These are phyloP conservation scores for Protea cynaroides DNA, from an alignment of 164 flowering plant species.

Conservation along the genomic window DNA sequence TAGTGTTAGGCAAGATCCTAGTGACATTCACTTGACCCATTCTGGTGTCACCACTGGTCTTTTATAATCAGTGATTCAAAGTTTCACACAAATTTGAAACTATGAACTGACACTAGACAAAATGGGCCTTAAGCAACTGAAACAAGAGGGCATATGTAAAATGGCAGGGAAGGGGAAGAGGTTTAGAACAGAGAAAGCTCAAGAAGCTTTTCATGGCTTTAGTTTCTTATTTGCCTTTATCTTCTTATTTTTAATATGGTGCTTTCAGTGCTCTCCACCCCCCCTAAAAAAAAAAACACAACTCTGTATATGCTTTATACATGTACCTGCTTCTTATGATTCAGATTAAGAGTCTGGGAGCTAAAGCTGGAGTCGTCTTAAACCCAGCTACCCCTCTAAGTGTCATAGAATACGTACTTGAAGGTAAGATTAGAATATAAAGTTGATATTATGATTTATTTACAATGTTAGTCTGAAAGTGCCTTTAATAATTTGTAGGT, in stretches of 20 bases:
- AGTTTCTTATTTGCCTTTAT: neutral
- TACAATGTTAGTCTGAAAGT: neutral
- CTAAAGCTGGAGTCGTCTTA: constrained; percentile 97
- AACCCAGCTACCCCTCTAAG: constrained; percentile 84
- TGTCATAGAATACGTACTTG: constrained; percentile 88
- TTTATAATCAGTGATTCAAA: no score
- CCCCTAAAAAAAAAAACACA: no score
- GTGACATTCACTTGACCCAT: no score
- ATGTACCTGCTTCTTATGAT: constrained; percentile 11
- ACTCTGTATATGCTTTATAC: neutral
- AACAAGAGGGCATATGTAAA: no score
- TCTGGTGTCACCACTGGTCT: no score
- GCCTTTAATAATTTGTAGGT: neutral
- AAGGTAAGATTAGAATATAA: constrained; percentile 48
- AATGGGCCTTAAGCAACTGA: no score
- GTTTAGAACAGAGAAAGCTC: no score
- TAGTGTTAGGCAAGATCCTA: no score
- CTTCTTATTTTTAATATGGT: neutral
- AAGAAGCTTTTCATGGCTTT: no score
- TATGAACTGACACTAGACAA: no score
- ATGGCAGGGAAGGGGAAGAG: no score
- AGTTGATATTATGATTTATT: neutral
- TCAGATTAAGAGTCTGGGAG: constrained; percentile 87
- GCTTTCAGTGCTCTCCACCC: neutral
- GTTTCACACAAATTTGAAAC: no score